Percentiles rank a stretch among this genome's conserved stretches.
Evolutionary conservation across 805 yeast species (phyloP).

Genomic region (Starmerella ratchasimensis): DNA sequence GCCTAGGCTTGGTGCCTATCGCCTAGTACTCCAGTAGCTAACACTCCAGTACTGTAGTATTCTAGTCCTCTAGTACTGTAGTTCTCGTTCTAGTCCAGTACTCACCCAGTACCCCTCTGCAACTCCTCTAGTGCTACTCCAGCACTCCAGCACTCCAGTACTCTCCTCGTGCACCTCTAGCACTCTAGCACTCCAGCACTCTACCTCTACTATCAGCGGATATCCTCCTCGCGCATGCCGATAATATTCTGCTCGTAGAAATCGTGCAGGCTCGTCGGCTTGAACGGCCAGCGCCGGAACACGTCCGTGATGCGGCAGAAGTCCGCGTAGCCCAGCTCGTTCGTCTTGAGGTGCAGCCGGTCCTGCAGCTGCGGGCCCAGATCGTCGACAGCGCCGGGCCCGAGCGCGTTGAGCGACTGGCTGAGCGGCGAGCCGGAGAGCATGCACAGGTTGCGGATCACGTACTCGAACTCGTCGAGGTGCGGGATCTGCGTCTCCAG

Average conservation of each 20-base stretch:
- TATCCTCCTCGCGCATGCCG: neutral
- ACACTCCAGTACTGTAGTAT: no score
- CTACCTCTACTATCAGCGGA: neutral
- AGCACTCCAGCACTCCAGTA: no score
- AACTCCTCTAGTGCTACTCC: no score
- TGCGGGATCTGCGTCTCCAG: conserved; percentile 32
- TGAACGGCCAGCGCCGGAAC: conserved; percentile 74
- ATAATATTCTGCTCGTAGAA: conserved; percentile 28
- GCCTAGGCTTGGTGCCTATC: no score
- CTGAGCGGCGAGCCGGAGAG: conserved; percentile 33
- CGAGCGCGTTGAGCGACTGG: conserved; percentile 42
- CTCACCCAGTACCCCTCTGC: no score
- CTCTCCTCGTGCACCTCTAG: no score
- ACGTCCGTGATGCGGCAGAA: conserved; percentile 36
- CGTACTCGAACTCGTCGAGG: conserved; percentile 50
- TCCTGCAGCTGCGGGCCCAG: conserved; percentile 26
- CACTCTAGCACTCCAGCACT: no score
- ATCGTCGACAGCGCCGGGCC: conserved; percentile 58
- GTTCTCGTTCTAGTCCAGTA: no score
- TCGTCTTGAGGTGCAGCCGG: conserved; percentile 34
- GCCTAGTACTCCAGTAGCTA: no score
- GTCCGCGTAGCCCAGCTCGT: conserved; percentile 43
- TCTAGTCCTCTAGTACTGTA: no score
- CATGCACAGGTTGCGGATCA: conserved; percentile 47
- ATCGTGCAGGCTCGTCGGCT: conserved; percentile 41